These are phyloP conservation scores for Rhinocladiella similis DNA, from an alignment of 2,329 filamentous ascomycete genomes.

Conservation along the genomic window DNA sequence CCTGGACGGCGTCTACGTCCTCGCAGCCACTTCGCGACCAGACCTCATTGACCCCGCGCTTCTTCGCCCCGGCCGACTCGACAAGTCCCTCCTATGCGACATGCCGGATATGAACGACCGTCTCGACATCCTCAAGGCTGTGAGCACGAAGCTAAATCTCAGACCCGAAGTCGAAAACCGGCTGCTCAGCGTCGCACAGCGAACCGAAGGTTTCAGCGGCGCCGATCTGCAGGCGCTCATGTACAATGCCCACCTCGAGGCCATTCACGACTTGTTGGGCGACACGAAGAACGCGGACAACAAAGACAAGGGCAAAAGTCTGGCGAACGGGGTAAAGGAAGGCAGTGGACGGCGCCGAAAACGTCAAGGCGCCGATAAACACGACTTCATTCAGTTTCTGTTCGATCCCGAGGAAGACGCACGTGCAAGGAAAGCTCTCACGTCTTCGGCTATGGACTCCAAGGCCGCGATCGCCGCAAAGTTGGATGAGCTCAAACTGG, in stretches of 20 bases:
- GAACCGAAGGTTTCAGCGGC: slow-evolving; percentile 88
- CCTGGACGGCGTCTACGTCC: slow-evolving; percentile 88
- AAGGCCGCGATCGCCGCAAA: slow-evolving; percentile 79
- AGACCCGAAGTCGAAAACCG: slow-evolving; percentile 63
- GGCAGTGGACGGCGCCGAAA: slow-evolving; percentile 35
- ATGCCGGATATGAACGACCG: slow-evolving; percentile 79
- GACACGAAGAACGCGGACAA: slow-evolving; percentile 42
- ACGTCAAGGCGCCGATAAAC: slow-evolving; percentile 37
- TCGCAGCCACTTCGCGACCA: slow-evolving; percentile 89
- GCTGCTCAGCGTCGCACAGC: slow-evolving; percentile 71
- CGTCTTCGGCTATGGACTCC: slow-evolving; percentile 65
- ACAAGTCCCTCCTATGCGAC: slow-evolving; percentile 90
- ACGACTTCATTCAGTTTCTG: slow-evolving; percentile 77
- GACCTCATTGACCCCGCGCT: slow-evolving; percentile 95
- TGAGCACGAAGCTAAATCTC: slow-evolving; percentile 79
- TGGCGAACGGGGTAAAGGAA: slow-evolving; percentile 29
- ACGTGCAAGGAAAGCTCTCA: slow-evolving; percentile 45
- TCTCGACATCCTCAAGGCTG: slow-evolving; percentile 80
- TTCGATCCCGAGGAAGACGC: slow-evolving; percentile 63
- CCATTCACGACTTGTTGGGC: slow-evolving; percentile 87
- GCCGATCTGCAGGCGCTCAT: slow-evolving; percentile 93
- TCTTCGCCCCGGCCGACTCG: slow-evolving; percentile 83
- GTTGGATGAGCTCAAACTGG: slow-evolving; percentile 73
- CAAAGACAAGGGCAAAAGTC: slow-evolving; percentile 30
- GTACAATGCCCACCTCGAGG: slow-evolving; percentile 94